Conservation (phyloP, 495 filamentous ascomycete species). For the Echria macrotheca region DNA sequence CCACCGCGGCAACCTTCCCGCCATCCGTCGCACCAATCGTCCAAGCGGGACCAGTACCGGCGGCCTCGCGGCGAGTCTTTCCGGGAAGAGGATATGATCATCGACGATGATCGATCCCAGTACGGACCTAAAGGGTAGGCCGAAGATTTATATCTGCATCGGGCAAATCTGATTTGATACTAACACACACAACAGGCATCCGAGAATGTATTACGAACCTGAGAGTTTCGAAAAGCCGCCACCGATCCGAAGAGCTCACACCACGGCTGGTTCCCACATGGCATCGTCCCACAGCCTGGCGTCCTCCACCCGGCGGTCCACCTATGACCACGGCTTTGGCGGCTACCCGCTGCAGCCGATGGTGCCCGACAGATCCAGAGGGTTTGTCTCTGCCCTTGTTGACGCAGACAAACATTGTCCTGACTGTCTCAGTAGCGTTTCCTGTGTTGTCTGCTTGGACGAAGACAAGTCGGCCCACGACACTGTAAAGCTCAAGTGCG, state of each 20-base stretch:
- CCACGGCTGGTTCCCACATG: constrained; percentile 30
- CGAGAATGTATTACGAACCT: constrained; percentile 36
- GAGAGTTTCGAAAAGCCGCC: constrained; percentile 27
- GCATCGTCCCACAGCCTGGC: constrained; percentile 36
- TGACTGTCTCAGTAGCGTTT: constrained; percentile 43
- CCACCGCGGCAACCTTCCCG: constrained; percentile 9
- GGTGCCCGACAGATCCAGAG: constrained; percentile 27
- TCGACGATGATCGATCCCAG: constrained; percentile 31
- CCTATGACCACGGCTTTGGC: constrained; percentile 30
- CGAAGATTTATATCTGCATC: background rate
- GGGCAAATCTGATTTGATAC: background rate
- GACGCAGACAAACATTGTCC: background rate
- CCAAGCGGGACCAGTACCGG: constrained; percentile 20
- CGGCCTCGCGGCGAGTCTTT: constrained; percentile 18
- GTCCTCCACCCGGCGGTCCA: constrained; percentile 34
- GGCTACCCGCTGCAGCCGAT: constrained; percentile 23
- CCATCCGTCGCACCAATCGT: constrained; percentile 8
- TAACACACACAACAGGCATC: constrained; percentile 21
- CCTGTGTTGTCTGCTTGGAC: constrained; percentile 65
- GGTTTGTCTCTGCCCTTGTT: constrained; percentile 25
- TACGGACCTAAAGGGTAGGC: constrained; percentile 34
- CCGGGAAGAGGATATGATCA: constrained; percentile 7
- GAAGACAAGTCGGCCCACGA: constrained; percentile 53
- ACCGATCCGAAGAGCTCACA: constrained; percentile 29
- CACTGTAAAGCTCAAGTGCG: constrained; percentile 65